Evolutionary conservation across 1,284 basidiomycete species (phyloP), one percentile per base, ranked within the genome.

Genomic region (Hemileia vastatrix): DNA sequence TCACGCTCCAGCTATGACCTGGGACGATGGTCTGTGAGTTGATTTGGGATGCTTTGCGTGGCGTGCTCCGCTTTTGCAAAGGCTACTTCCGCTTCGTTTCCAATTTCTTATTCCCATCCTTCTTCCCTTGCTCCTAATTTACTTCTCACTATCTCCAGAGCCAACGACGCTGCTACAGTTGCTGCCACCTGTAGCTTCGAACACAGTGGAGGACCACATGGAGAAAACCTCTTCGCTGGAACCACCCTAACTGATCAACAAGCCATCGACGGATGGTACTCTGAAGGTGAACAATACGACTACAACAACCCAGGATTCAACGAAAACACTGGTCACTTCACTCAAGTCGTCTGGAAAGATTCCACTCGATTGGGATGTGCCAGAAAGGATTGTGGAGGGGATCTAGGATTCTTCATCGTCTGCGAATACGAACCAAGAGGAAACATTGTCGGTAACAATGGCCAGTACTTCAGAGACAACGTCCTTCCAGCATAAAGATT

Each of bases 331-430:
- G 68, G 68, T 0, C 68, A 70, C 49, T 70, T 70, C 36, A 68
- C 67, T 2, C 68, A 70, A 63, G 65, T 70, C 61, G 65, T 70
- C 0, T 70, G 68, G 68, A 65, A 65, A 31, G 52, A 15, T 27
- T 27, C 23, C 8, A 50, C 31, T 15, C 9, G n/a, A 32, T 15
- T 50, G 24, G 48, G 32, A 53, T 53, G n/a, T 19, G 32, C 21
- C 11, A 32, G 32, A 40, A 19, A 19, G 6, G 4, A 18, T 18
- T 40, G 21, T 53, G 32, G 18, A 19, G 27, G 27, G 27, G 23
- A 53, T 24, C 19, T 21, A 6, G 18, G 3, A 2, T 53, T 9
- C 51, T 24, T 9, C 51, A 33, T 40, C 23, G 18, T 53, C 23
- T 53, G 11, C 51, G 65, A 70, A 60, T 68, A 67, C 54, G 54